These are phyloP conservation scores for Nitzschia sp. DNA, from an alignment of 108 stramenopile genomes.

Conservation along the genomic window DNA sequence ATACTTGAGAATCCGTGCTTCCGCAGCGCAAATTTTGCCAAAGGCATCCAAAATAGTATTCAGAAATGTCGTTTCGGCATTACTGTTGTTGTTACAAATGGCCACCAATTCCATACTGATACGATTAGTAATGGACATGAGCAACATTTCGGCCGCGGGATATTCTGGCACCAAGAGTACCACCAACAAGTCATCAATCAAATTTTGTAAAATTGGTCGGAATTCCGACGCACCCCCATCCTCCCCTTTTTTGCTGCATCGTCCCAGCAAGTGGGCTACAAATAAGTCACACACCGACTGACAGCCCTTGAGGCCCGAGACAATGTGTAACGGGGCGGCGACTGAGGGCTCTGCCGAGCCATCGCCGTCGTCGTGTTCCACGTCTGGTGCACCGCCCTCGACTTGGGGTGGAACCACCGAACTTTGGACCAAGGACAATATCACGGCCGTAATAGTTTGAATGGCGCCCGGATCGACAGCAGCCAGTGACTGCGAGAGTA, in stretches of 20 bases:
- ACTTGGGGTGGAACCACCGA: slow-evolving; percentile 58
- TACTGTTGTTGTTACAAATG: slow-evolving; percentile 30
- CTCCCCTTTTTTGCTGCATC: slow-evolving; percentile 81
- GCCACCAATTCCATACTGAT: slow-evolving; percentile 63
- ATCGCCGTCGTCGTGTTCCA: slow-evolving; percentile 33
- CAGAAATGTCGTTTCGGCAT: slow-evolving; percentile 71
- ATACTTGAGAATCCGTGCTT: slow-evolving; percentile 54
- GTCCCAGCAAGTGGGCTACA: slow-evolving; percentile 55
- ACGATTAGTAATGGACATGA: slow-evolving; percentile 57
- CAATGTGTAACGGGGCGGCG: slow-evolving; percentile 7
- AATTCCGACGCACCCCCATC: slow-evolving; percentile 90
- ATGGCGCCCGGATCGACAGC: slow-evolving; percentile 34
- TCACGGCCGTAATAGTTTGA: slow-evolving; percentile 80
- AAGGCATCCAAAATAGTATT: slow-evolving; percentile 85
- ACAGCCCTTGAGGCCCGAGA: slow-evolving; percentile 62
- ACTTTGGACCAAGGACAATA: slow-evolving; percentile 80
- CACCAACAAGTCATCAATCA: slow-evolving; percentile 87
- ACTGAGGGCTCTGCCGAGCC: no score
- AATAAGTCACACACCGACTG: slow-evolving; percentile 62
- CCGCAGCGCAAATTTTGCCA: slow-evolving; percentile 79
- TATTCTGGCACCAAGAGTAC: slow-evolving; percentile 81
- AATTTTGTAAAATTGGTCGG: slow-evolving; percentile 81
- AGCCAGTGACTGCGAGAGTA: slow-evolving; percentile 17
- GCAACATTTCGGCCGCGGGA: slow-evolving; percentile 90
- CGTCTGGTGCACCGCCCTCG: neutral